phyloP scores from a whole-genome alignment of 306 rosid genomes.

The Quercus variabilis region DNA sequence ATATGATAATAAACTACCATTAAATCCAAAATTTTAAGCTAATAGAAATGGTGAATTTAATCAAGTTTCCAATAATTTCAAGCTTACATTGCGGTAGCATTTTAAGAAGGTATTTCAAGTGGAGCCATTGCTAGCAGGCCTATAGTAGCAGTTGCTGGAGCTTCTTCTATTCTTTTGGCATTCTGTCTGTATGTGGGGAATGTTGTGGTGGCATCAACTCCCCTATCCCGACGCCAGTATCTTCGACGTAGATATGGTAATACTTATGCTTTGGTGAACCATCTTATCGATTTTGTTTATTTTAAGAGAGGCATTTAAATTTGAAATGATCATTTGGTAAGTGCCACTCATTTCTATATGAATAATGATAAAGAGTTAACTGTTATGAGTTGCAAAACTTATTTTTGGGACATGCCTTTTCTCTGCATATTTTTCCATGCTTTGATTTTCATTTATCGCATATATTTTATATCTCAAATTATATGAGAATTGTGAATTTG shows the following conservation, averaged over 20 bases:
- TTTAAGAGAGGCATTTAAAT: neutral
- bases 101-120: conserved; percentile 45
- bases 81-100: conserved; percentile 35
- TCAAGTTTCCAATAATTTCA: neutral
- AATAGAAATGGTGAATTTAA: too few species aligned
- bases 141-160: conserved; percentile 45
- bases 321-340: neutral
- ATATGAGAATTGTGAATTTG: neutral
- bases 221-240: conserved; percentile 29
- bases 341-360: neutral
- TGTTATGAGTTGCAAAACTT: neutral
- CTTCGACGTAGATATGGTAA: conserved; percentile 38
- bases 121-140: conserved; percentile 49
- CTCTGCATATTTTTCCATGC: neutral
- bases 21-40: too few species aligned
- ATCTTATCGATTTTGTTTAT: neutral
- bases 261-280: neutral
- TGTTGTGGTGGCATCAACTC: conserved; percentile 36
- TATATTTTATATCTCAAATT: neutral
- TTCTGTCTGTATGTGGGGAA: conserved; percentile 24
- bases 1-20: too few species aligned
- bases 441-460: neutral
- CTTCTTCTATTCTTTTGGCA: conserved; percentile 26
- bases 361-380: neutral
- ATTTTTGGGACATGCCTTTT: neutral